A percentile compares a stretch with the other conserved stretches of the same genome.
Conservation (phyloP, 2,329 filamentous ascomycete species). For the Fusarium irregulare region DNA sequence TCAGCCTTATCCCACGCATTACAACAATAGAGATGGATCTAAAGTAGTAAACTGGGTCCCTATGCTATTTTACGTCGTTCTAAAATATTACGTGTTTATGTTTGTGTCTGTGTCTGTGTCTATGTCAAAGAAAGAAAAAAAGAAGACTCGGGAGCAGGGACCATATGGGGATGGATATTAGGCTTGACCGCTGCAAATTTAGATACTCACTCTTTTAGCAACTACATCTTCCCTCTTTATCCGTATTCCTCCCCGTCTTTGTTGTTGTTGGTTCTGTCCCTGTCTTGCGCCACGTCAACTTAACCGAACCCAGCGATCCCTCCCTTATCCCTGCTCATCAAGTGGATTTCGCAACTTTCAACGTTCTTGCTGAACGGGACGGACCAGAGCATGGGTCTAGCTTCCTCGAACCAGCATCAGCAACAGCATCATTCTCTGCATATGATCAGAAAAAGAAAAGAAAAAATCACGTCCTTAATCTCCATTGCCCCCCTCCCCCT, state of each 20-base stretch:
- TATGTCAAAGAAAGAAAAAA: background rate
- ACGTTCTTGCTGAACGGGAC: background rate
- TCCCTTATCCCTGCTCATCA: background rate
- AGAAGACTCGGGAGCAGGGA: background rate
- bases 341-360: background rate
- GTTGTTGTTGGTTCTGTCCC: background rate
- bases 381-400: constrained; percentile 3
- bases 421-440: background rate
- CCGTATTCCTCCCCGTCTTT: background rate
- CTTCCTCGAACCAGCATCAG: constrained; percentile 2
- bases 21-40: background rate
- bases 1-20: constrained; percentile 34
- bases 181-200: constrained; percentile 3
- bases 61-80: constrained; percentile 14
- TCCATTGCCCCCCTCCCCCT: background rate
- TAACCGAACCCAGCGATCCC: background rate
- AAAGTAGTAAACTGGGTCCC: constrained; percentile 12
- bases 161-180: background rate
- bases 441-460: background rate
- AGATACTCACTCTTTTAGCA: background rate
- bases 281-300: constrained; percentile 1
- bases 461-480: background rate
- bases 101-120: background rate
- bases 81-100: constrained; percentile 12
- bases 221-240: background rate